phyloP scores from a whole-genome alignment of 805 yeast species.

The Lipomyces lipofer region DNA sequence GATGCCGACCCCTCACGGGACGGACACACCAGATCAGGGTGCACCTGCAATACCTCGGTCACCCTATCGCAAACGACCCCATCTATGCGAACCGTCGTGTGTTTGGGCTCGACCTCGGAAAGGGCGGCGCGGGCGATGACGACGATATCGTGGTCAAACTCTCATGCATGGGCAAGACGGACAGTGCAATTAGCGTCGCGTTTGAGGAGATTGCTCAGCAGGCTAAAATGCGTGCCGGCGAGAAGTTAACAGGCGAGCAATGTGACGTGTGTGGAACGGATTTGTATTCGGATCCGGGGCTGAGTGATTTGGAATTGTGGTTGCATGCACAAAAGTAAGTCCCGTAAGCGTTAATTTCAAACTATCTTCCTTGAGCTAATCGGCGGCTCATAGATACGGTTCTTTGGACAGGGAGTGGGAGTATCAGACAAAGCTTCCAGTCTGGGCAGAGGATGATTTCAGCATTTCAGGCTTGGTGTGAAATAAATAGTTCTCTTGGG shows the following conservation, averaged over 20 bases:
- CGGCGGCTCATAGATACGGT: slow-evolving; percentile 14
- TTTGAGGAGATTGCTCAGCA: slow-evolving; percentile 22
- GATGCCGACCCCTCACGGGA: slow-evolving; percentile 86
- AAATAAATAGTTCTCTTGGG: too few species aligned
- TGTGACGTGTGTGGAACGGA: slow-evolving; percentile 71
- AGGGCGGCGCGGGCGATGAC: slow-evolving; percentile 53
- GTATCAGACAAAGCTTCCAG: slow-evolving; percentile 73
- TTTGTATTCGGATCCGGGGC: slow-evolving; percentile 83
- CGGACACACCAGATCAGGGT: slow-evolving; percentile 95
- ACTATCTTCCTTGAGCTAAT: neutral
- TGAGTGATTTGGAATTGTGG: slow-evolving; percentile 84
- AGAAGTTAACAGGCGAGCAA: slow-evolving; percentile 54
- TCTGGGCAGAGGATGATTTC: slow-evolving; percentile 60
- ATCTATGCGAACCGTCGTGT: slow-evolving; percentile 73
- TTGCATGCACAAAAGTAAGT: slow-evolving; percentile 75
- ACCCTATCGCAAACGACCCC: slow-evolving; percentile 91
- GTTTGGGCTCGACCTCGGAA: slow-evolving; percentile 81
- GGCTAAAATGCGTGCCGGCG: slow-evolving; percentile 50
- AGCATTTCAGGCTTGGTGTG: too few species aligned
- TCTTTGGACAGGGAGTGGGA: slow-evolving; percentile 54
- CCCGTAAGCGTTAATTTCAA: slow-evolving; percentile 42
- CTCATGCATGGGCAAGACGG: slow-evolving; percentile 32
- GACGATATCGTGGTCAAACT: slow-evolving; percentile 51
- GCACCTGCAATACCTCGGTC: slow-evolving; percentile 85
- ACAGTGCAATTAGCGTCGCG: slow-evolving; percentile 30